These are phyloP conservation scores for Fusarium nanum DNA, from an alignment of 2,329 filamentous ascomycete species.

Conservation along the genomic window DNA sequence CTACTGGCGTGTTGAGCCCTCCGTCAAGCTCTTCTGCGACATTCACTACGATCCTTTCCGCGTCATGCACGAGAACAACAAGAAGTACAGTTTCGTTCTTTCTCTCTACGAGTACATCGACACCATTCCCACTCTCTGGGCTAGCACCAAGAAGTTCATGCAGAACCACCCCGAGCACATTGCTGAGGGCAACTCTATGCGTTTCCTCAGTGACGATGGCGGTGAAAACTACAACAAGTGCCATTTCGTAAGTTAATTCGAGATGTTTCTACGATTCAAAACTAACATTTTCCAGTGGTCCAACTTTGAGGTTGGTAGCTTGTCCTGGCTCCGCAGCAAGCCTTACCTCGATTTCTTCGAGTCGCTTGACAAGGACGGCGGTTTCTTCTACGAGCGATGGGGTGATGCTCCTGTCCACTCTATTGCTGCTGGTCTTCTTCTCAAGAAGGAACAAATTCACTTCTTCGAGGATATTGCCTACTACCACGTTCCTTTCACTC, in stretches of 20 bases:
- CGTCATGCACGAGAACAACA: slow-evolving; percentile 93
- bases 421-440: slow-evolving; percentile 88
- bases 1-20: slow-evolving; percentile 99
- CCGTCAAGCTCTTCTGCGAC: slow-evolving; percentile 95
- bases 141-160: slow-evolving; percentile 95
- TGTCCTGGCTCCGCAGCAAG: slow-evolving; percentile 91
- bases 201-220: slow-evolving; percentile 89
- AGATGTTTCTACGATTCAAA: not conserved
- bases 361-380: slow-evolving; percentile 86
- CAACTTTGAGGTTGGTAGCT: slow-evolving; percentile 96
- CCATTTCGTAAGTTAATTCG: slow-evolving; percentile 78
- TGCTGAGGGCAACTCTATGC: slow-evolving; percentile 84
- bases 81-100: slow-evolving; percentile 98
- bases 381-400: slow-evolving; percentile 99
- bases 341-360: slow-evolving; percentile 93
- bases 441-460: slow-evolving; percentile 94
- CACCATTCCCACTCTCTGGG: slow-evolving; percentile 96
- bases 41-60: slow-evolving; percentile 96
- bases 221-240: slow-evolving; percentile 96
- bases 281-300: slow-evolving; percentile 77
- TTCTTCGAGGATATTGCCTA: slow-evolving; percentile 99
- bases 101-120: slow-evolving; percentile 97
- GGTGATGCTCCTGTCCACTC: slow-evolving; percentile 97
- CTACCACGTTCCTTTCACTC: slow-evolving; percentile 97
- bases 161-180: slow-evolving; percentile 90